Evolutionary conservation across 179 eudicot genomes (phyloP), one percentile per base, ranked within the genome.

Genomic region (Camellia oleifera): DNA sequence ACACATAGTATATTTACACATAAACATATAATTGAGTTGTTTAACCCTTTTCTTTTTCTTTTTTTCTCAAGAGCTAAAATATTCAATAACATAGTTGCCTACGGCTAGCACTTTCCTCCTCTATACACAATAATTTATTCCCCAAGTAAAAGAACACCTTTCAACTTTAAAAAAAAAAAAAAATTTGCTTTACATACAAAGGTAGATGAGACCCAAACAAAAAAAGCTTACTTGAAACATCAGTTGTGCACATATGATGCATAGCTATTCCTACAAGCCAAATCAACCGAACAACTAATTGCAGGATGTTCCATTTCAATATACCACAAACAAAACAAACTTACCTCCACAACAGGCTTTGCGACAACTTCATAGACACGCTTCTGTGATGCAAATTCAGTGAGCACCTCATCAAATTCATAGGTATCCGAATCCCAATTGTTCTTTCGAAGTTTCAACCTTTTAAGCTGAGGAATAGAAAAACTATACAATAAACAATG

Each of bases 341-440:
- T 32, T 32, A 32, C 99, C 98, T 97, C 99, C 74, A 97, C 99
- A 79, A 94, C 98, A 70, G 99, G 99, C 85, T 94, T 97, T 74
- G 98, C 99, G 81, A 97, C 98, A 84, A 94, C 97, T 93, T 97
- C 99, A 70, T 97, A 94, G 46, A 94, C 98, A 69, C 99, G 98
- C 88, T 97, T 97, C 78, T 97, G 99, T 40, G 99, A 97, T 48
- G 98, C 88, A 80, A 78, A 91, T 79, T 94, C 99, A 72, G 95
- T 91, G 54, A 97, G 95, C 86, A 97, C 92, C 82, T 97, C 99
- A 85, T 97, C 99, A 80, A 97, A 97, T 78, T 97, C 99, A 72
- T 93, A 97, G 60, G 99, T 97, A 80, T 94, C 99, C 69, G 99
- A 87, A 82, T 96, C 99, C 99, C 99, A 96, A 78, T 96, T 96